Evolutionary conservation across 2,329 filamentous ascomycete genomes (phyloP).

Genomic region (Curvularia sp.): DNA sequence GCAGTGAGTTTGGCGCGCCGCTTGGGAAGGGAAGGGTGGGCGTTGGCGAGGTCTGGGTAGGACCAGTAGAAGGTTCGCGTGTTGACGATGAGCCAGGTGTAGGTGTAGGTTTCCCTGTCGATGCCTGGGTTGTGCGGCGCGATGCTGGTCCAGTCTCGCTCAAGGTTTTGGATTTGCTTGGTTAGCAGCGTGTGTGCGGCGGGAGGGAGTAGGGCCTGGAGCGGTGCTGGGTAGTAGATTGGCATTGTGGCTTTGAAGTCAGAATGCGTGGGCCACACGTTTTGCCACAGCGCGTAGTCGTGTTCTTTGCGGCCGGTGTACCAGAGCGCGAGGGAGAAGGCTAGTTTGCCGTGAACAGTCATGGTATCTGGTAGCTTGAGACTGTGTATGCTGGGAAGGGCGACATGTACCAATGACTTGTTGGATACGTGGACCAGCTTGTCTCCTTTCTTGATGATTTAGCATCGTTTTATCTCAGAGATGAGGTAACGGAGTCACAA

Average conservation of each 20-base stretch:
- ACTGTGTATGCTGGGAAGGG: conserved; percentile 60
- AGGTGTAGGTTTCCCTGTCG: conserved; percentile 57
- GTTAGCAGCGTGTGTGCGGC: conserved; percentile 55
- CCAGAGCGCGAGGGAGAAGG: conserved; percentile 68
- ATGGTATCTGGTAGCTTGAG: conserved; percentile 61
- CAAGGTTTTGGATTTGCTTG: conserved; percentile 63
- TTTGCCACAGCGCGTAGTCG: conserved; percentile 64
- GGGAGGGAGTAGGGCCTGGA: conserved; percentile 53
- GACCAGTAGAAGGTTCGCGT: conserved; percentile 68
- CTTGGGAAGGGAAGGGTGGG: conserved; percentile 53
- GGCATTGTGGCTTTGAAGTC: conserved; percentile 68
- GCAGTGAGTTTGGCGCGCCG: conserved; percentile 52
- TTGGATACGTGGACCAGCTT: conserved; percentile 70
- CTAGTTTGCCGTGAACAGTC: conserved; percentile 74
- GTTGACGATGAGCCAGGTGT: conserved; percentile 68
- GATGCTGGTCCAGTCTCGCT: conserved; percentile 60
- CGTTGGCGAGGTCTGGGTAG: conserved; percentile 48
- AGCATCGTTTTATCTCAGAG: conserved; percentile 9
- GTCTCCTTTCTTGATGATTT: conserved; percentile 61
- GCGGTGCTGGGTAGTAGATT: conserved; percentile 59
- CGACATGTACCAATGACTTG: conserved; percentile 68
- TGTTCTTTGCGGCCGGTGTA: conserved; percentile 52
- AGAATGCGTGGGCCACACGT: conserved; percentile 68
- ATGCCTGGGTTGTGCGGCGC: conserved; percentile 54
- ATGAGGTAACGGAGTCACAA: neutral